Base-by-base conservation (phyloP, 2,329 filamentous ascomycete species). In the Penicillium sclerotiorum region DNA sequence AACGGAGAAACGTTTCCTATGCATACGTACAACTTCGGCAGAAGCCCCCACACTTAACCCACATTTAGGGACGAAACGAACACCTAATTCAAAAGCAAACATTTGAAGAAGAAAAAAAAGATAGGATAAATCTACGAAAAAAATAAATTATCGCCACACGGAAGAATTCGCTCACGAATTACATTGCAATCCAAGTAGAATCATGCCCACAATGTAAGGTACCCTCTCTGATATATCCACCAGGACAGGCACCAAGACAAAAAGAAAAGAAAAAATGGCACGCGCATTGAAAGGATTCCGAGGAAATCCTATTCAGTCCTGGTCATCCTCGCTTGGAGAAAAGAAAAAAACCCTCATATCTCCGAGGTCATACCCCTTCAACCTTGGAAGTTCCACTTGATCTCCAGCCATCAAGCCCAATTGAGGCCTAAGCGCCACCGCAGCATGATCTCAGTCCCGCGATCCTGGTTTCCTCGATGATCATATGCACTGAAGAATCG, bases 391-490 rank as follows among this genome's bases (percentile, higher is more conserved):
- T 15, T 17, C 20, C 15, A 12, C 15, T 18, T 28, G 27, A 12
- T 12, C 38, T 43, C 27, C 4, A 17, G 25, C 41, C 41, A 9
- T 21, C 21, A 32, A 32, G 37, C 25, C 25, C 25, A 15, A 9
- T 15, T 17, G 20, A 33, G 36, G 45, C 45, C 45, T 36, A 48
- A 48, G 38, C 45, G 38, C 28, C 18, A n/a, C 17, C 33, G 28
- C 45, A 40, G 18, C 45, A 33, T 23, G 30, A 48, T 47, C 49
- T 25, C 21, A 25, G 47, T 44, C 40, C 49, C 49, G 39, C 39
- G n/a, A 23, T 42, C 49, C 44, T 40, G 49, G 44, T 47, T 25
- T 17, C 22, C 30, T 11, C 20, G 49, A 28, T 36, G 49, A 51
- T 51, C 49, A 51, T 51, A 41, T 47, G 49, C 49, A 47, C 20